These are phyloP conservation scores for Melianthus villosus DNA, from an alignment of 441 rosid species.

Conservation along the genomic window DNA sequence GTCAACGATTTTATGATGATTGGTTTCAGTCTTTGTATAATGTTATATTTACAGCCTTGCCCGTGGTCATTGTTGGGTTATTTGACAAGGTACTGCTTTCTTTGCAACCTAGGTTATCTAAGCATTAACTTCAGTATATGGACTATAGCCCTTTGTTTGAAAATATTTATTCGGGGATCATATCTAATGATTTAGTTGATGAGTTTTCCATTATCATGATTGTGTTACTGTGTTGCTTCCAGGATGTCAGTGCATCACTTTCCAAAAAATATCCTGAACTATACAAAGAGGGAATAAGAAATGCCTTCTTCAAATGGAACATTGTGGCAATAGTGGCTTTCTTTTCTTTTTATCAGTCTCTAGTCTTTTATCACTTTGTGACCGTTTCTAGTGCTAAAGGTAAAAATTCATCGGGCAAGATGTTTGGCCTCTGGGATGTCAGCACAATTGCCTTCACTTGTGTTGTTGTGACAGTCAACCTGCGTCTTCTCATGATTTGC, in stretches of 20 bases:
- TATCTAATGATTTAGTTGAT: too few relatives aligned
- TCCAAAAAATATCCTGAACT: conserved; percentile 89
- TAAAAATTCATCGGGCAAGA: conserved; percentile 65
- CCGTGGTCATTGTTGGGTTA: conserved; percentile 87
- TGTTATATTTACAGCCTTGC: conserved; percentile 85
- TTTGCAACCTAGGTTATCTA: conserved; percentile 1
- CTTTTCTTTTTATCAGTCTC: conserved; percentile 81
- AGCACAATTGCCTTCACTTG: conserved; percentile 97
- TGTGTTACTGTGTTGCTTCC: conserved; percentile 10
- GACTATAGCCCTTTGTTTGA: too few relatives aligned
- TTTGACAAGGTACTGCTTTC: conserved; percentile 68
- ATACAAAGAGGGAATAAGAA: conserved; percentile 77
- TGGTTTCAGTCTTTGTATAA: conserved; percentile 98
- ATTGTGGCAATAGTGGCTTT: conserved; percentile 80
- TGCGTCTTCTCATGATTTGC: conserved; percentile 92
- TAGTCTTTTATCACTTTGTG: conserved; percentile 59
- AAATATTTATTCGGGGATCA: too few relatives aligned
- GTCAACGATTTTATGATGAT: conserved; percentile 97
- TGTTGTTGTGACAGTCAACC: conserved; percentile 80
- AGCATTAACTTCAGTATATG: too few relatives aligned
- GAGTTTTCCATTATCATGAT: too few relatives aligned
- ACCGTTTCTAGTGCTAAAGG: conserved; percentile 41
- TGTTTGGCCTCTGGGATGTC: conserved; percentile 90
- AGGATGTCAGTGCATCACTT: conserved; percentile 94
- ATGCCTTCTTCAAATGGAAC: conserved; percentile 81